Base-by-base conservation (phyloP, 2,329 filamentous ascomycete species). In the Drechslerella coelobrocha region DNA sequence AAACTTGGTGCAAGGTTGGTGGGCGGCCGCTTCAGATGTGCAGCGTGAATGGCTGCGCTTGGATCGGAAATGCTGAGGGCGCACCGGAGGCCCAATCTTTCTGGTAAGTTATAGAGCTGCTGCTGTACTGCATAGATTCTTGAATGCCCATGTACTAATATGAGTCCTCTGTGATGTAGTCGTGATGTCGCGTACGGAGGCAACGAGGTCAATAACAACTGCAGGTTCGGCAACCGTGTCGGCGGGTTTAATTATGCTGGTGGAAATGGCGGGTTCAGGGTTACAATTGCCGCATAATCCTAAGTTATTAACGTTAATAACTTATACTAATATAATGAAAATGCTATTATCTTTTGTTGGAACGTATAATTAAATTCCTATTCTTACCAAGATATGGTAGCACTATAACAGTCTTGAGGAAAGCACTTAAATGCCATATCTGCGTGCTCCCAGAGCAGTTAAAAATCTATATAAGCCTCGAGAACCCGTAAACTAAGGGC, bases 181-280 rank as follows among this genome's bases (percentile, higher is more conserved):
- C 55, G 55, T n/a, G 55, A 60, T 37, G 45, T 60, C 14, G 55
- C 55, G 6, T 23, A 43, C 21, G 47, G 41, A 43, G 41, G 47
- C 29, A 52, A 51, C 8, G 24, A 19, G 10, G 57, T 53, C 6
- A 61, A 52, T 21, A 26, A 29, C 6, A 29, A 45, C 5, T 61
- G 57, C n/a, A 19, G 21, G 14, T 26, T 41, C 17, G 56, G 56
- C 9, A 6, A n/a, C 2, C 34, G 24, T 6, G 47, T 61, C 45
- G 57, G 57, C 9, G 55, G 41, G 7, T 61, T 21, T 24, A 61
- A 61, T 27, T 52, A 51, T 21, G 31, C 57, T 52, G 47, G 57
- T 5, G 57, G 47, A 7, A 61, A 61, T 45, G 47, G 57, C n/a
- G 17, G 43, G 2, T 34, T 61, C 14, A 61, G 29, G 39, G 47